These are phyloP conservation scores for Fusarium sp. DNA, from an alignment of 2,329 filamentous ascomycete genomes.

Conservation along the genomic window DNA sequence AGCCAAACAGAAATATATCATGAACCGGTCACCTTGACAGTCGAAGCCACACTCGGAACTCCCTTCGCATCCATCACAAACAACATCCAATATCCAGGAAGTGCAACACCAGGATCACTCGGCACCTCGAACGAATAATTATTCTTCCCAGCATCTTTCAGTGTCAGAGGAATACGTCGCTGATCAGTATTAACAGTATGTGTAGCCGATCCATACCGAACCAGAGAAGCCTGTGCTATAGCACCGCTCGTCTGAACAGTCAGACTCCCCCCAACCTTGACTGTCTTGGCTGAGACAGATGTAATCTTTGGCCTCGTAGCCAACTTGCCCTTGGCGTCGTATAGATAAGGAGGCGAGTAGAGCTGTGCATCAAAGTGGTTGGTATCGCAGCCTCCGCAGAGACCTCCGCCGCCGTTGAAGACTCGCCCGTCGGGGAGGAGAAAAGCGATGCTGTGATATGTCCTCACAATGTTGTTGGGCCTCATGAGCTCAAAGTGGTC, in stretches of 20 bases:
- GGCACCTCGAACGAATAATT: slow-evolving; percentile 28
- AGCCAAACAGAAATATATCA: not conserved
- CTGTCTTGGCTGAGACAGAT: not conserved
- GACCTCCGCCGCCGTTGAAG: slow-evolving; percentile 33
- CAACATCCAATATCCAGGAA: slow-evolving; percentile 41
- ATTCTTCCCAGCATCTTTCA: slow-evolving; percentile 8
- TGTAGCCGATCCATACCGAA: slow-evolving; percentile 31
- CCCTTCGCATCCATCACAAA: slow-evolving; percentile 35
- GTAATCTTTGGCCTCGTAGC: slow-evolving; percentile 25
- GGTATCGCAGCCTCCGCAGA: slow-evolving; percentile 23
- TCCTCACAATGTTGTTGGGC: slow-evolving; percentile 26
- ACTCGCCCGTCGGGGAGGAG: slow-evolving; percentile 29
- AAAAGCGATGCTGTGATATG: slow-evolving; percentile 30
- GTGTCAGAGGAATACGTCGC: slow-evolving; percentile 19
- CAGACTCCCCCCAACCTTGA: slow-evolving; percentile 19
- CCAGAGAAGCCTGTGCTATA: slow-evolving; percentile 8
- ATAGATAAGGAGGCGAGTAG: slow-evolving; percentile 30
- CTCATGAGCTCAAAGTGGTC: slow-evolving; percentile 24
- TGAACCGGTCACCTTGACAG: slow-evolving; percentile 15
- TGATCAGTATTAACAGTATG: slow-evolving; percentile 38
- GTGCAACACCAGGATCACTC: slow-evolving; percentile 26
- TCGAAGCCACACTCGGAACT: slow-evolving; percentile 32
- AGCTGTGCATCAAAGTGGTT: slow-evolving; percentile 39
- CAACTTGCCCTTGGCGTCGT: slow-evolving; percentile 16
- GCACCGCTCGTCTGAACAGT: slow-evolving; percentile 6